Percentiles rank a stretch among this genome's conserved stretches.
These are phyloP conservation scores for Leptographium lundbergii DNA, from an alignment of 2,329 filamentous ascomycete genomes.

Conservation along the genomic window DNA sequence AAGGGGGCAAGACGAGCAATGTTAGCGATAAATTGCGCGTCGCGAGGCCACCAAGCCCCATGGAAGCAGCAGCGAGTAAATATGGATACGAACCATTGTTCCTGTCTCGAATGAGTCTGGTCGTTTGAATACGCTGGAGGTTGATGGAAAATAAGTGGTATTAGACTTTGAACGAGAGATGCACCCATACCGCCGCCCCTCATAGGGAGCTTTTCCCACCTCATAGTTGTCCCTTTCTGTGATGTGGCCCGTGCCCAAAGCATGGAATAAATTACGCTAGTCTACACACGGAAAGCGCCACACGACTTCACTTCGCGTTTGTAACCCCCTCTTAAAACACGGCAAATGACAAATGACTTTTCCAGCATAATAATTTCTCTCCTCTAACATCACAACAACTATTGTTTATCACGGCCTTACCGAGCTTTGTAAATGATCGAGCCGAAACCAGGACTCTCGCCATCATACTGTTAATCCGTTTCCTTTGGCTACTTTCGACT, in stretches of 20 bases:
- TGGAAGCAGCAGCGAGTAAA: no score
- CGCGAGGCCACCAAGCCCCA: not conserved
- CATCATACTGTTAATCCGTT: no score
- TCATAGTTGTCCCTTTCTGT: conserved; percentile 13
- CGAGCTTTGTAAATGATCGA: not conserved
- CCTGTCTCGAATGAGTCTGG: not conserved
- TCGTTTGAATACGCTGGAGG: not conserved
- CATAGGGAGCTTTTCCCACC: conserved; percentile 11
- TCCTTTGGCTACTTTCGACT: not conserved
- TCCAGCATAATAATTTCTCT: not conserved
- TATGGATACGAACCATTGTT: conserved; percentile 2
- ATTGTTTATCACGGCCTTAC: no score
- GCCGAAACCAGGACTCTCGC: not conserved
- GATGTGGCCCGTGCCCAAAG: conserved; percentile 10
- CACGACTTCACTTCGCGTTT: conserved; percentile 1
- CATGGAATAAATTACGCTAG: conserved; percentile 1
- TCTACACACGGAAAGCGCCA: conserved; percentile 2
- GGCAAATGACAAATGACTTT: not conserved
- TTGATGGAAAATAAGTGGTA: not conserved
- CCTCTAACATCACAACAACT: not conserved
- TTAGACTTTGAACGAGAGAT: conserved; percentile 3
- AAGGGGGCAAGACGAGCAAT: not conserved
- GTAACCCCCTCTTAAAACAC: not conserved
- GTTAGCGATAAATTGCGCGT: not conserved
- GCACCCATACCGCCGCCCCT: conserved; percentile 8